Conservation (phyloP, 2,329 filamentous ascomycete genomes). For the Fusarium burgessii region DNA sequence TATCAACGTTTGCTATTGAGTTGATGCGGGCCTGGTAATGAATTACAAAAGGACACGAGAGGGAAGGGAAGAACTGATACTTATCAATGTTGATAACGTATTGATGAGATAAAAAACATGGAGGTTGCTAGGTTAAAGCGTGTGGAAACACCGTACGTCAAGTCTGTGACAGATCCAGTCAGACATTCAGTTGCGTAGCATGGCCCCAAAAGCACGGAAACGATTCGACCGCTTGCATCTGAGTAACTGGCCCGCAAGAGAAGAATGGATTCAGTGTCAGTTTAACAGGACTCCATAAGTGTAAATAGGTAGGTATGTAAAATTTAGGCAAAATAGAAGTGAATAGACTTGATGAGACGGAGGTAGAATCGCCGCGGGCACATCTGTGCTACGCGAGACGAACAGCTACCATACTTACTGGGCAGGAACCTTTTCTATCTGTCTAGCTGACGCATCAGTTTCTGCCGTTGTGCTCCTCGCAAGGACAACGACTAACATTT, state of each 20-base stretch:
- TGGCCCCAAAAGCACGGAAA: conserved; percentile 31
- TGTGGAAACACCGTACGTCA: conserved; percentile 42
- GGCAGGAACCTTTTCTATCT: neutral
- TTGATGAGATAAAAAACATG: conserved; percentile 11
- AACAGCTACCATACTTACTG: neutral
- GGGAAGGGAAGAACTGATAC: conserved; percentile 15
- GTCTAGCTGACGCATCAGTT: neutral
- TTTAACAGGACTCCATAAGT: conserved; percentile 16
- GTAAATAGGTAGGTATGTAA: conserved; percentile 15
- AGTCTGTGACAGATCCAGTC: conserved; percentile 31
- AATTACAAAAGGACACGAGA: conserved; percentile 7
- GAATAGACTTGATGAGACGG: conserved; percentile 4
- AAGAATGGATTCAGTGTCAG: conserved; percentile 7
- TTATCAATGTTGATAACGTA: conserved; percentile 24
- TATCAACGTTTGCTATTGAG: conserved; percentile 5
- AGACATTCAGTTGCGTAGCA: conserved; percentile 25
- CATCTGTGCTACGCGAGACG: neutral
- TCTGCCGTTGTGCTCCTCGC: neutral
- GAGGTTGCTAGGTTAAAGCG: conserved; percentile 8
- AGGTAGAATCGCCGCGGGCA: conserved; percentile 20
- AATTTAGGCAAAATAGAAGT: conserved; percentile 14
- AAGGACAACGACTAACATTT: neutral
- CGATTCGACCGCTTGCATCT: conserved; percentile 32
- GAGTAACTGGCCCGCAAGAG: conserved; percentile 15
- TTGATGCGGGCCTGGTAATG: conserved; percentile 2